phyloP scores from a whole-genome alignment of 768 basidiomycete genomes.

The Panaeolus cyanescens region DNA sequence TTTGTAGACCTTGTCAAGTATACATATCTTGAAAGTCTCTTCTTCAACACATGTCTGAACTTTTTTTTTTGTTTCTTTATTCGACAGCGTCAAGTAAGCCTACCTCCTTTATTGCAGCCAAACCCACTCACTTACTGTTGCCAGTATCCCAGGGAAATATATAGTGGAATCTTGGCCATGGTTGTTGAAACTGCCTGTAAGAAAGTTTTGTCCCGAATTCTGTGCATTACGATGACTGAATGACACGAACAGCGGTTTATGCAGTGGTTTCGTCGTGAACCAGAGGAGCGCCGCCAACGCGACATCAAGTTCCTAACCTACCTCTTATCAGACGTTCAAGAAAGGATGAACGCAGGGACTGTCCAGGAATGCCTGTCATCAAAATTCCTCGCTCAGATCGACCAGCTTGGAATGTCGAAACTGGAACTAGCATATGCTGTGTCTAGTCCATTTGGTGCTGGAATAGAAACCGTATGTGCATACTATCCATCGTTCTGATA shows the following conservation, averaged over 20 bases:
- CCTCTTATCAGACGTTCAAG: slow-evolving; percentile 43
- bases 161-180: slow-evolving; percentile 50
- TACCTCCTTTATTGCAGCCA: no score
- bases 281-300: slow-evolving; percentile 35
- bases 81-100: slow-evolving; percentile 37
- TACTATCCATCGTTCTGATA: background rate
- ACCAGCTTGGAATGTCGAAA: slow-evolving; percentile 40
- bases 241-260: slow-evolving; percentile 27
- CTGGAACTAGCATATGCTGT: slow-evolving; percentile 47
- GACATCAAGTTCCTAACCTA: slow-evolving; percentile 41
- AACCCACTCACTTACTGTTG: background rate
- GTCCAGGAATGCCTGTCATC: slow-evolving; percentile 41
- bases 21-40: background rate
- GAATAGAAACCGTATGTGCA: slow-evolving; percentile 41
- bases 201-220: background rate
- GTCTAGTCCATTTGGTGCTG: slow-evolving; percentile 47
- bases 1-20: slow-evolving; percentile 22
- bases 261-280: slow-evolving; percentile 46
- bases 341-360: slow-evolving; percentile 39
- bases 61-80: background rate
- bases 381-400: slow-evolving; percentile 35
- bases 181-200: slow-evolving; percentile 45
- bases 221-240: background rate
- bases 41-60: background rate
- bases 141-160: slow-evolving; percentile 50